These are phyloP conservation scores for Phytophthora ohioensis DNA, from an alignment of 352 stramenopile genomes.

Conservation along the genomic window DNA sequence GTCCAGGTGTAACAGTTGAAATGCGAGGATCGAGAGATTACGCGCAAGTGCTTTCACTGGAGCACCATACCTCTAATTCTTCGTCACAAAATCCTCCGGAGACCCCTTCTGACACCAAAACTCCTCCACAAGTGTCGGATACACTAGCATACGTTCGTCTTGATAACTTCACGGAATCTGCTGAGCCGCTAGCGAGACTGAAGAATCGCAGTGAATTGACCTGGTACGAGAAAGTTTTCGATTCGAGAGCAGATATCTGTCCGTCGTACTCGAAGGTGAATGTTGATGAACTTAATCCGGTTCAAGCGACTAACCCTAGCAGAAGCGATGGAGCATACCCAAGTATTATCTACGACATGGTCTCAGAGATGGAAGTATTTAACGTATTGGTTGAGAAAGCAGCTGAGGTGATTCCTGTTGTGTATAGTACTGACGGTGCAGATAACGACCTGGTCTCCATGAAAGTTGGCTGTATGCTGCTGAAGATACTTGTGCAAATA, in stretches of 20 bases:
- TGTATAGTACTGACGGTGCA: constrained; percentile 1
- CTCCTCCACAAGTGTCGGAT: not conserved
- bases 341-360: constrained; percentile 27
- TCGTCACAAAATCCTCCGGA: constrained; percentile 10
- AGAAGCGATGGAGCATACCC: not conserved
- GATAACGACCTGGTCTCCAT: constrained; percentile 11
- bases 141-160: constrained; percentile 29
- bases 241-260: not conserved
- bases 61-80: constrained; percentile 12
- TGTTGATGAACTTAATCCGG: constrained; percentile 35
- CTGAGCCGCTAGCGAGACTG: not conserved
- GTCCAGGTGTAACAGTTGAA: constrained; percentile 42
- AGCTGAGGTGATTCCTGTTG: constrained; percentile 24
- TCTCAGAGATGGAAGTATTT: not conserved
- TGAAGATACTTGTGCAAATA: constrained; percentile 36
- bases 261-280: constrained; percentile 28
- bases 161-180: not conserved
- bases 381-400: constrained; percentile 33
- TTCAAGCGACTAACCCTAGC: constrained; percentile 14
- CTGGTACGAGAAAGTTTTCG: constrained; percentile 39
- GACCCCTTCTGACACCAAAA: constrained; percentile 2
- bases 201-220: not conserved
- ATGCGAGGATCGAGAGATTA: constrained; percentile 40
- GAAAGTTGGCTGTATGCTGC: constrained; percentile 27
- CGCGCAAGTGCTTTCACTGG: constrained; percentile 43